Evolutionary conservation across 805 yeast genomes (phyloP).

Genomic region (Pichia exigua): DNA sequence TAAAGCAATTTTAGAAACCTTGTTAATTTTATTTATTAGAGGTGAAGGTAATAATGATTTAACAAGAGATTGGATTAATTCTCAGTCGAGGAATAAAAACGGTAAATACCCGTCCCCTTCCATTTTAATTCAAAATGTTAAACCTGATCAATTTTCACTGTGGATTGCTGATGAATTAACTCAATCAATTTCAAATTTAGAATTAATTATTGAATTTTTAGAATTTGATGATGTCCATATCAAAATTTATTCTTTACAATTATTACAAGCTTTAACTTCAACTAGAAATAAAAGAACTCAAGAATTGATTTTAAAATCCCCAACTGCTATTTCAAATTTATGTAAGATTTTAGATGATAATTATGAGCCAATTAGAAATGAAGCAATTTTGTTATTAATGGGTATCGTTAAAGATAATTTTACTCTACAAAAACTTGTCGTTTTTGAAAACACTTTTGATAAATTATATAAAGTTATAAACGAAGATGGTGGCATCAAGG

Average conservation of each 20-base stretch:
- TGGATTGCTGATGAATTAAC: slow-evolving; percentile 95
- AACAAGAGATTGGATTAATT: slow-evolving; percentile 63
- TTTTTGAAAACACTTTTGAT: slow-evolving; percentile 89
- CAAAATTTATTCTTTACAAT: slow-evolving; percentile 72
- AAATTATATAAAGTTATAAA: slow-evolving; percentile 68
- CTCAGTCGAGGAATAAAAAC: slow-evolving; percentile 63
- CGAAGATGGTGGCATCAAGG: slow-evolving; percentile 84
- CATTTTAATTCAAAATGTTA: slow-evolving; percentile 42
- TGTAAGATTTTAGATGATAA: slow-evolving; percentile 54
- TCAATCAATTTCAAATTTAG: slow-evolving; percentile 45
- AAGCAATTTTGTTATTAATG: slow-evolving; percentile 75
- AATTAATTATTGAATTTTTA: slow-evolving; percentile 40
- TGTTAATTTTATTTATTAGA: slow-evolving; percentile 71
- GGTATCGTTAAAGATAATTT: slow-evolving; percentile 73
- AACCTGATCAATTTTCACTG: slow-evolving; percentile 76
- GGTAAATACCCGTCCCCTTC: slow-evolving; percentile 77
- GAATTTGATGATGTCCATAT: slow-evolving; percentile 59
- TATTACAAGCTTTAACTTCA: slow-evolving; percentile 74
- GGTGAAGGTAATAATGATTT: slow-evolving; percentile 52
- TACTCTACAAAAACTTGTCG: slow-evolving; percentile 87
- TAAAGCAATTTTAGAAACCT: slow-evolving; percentile 77
- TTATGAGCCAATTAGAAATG: slow-evolving; percentile 84
- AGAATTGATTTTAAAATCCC: slow-evolving; percentile 62
- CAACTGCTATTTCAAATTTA: slow-evolving; percentile 71
- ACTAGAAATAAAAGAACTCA: slow-evolving; percentile 69